Evolutionary conservation across 1,284 basidiomycete genomes (phyloP), one percentile per base, ranked within the genome.

Genomic region (Puccinia brachypodii): DNA sequence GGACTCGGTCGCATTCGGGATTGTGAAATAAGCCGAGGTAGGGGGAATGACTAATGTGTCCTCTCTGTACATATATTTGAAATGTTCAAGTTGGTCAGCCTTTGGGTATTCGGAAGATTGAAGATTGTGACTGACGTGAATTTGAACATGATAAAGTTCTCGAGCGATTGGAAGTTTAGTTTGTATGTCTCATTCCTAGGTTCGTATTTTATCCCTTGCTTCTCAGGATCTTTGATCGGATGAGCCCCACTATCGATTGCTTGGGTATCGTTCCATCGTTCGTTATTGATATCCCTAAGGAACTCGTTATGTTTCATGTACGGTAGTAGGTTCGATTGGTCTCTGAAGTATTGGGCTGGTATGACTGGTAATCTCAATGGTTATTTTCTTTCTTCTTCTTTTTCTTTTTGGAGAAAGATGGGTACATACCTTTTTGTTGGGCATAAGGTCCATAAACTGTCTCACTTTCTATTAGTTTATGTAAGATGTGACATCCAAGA

Each of bases 61-160:
- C 19, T 14, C 56, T 4, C 78, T 81, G 68, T 11, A 53, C 13
- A 19, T 50, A 4, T 28, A 58, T n/a, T 8, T 60, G 9, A 79
- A 33, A 36, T 22, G 28, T 14, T 13, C n/a, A 9, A 38, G 60
- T 36, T n/a, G 1, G 31, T 36, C 19, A 53, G 28, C 6, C 3
- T 31, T 68, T 33, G 28, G 16, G 3, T 14, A 14, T 36, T 19
- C 9, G 60, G n/a, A 19, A 68, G 40, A 13, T 47, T 16, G 44
- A n/a, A 14, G 28, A 53, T 2, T 13, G 47, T 44, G 25, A 74
- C 58, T 81, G 33, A 82, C 82, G 82, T 74, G 76, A 87, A 87
- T 79, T 84, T 83, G 76, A 86, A 83, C 86, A 87, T 85, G 50
- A 86, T 86, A 74, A 87, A 86, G 83, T 84, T 84, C 16, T 86